Base-by-base conservation (phyloP, 805 yeast genomes). In the Yarrowia keelungensis region DNA sequence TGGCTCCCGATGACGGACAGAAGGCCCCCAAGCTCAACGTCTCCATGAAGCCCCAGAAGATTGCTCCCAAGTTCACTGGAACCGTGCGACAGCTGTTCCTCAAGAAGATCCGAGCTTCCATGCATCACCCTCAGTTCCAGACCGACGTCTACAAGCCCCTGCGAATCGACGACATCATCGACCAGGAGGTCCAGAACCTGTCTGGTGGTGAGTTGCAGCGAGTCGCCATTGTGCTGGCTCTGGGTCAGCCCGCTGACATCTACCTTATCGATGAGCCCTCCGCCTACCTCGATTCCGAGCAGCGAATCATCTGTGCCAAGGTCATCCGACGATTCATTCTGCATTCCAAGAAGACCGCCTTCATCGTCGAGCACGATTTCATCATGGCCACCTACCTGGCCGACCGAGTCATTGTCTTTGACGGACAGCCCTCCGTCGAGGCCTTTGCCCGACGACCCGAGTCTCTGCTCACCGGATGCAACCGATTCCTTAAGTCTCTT, bases 141-240 rank as follows among this genome's bases (percentile, higher is more conserved):
- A 91, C 98, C 58, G 99, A 95, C 82, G 99, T 95, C 67, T 91
- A 91, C 76, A 95, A 94, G 82, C 99, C 99, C 67, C 85, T 95
- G 79, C 90, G 84, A 77, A 92, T 95, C 73, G 98, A 95, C 74
- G 93, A 89, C 77, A 91, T 95, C 75, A 89, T 95, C 72, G 99
- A 95, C 81, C 97, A 95, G 80, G 98, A 95, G 82, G 99, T 95
- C 67, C 97, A 92, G 83, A 91, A 92, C 75, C 84, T 95, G 80
- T 93, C 98, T 61, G 99, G 99, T 83, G 99, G 99, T 88, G 99
- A 95, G 84, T 86, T 95, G 83, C 99, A 95, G 83, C 90, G 99
- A 85, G 99, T 95, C 71, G 99, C 99, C 72, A 94, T 95, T 81
- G 97, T 92, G 45, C 85, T 95, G 78, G 88, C 98, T 5, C 84